phyloP scores from a whole-genome alignment of 352 stramenopile species.

The Phytophthora fragariaefolia region DNA sequence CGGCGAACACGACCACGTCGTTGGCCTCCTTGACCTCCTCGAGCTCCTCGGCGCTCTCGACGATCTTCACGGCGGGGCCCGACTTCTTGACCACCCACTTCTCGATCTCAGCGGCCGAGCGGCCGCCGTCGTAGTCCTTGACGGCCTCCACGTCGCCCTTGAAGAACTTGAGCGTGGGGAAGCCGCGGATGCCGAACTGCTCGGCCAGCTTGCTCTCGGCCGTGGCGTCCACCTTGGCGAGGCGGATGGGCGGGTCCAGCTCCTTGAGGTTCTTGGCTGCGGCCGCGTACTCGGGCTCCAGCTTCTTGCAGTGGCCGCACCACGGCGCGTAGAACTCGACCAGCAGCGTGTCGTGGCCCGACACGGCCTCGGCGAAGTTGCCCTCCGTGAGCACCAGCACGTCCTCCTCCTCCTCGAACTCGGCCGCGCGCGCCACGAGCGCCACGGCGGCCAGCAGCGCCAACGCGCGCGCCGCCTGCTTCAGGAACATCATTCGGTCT shows the following conservation, averaged over 20 bases:
- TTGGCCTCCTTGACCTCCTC: conserved; percentile 80
- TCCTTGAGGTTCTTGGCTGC: conserved; percentile 85
- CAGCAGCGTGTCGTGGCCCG: conserved; percentile 85
- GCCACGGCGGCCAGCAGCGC: conserved; percentile 59
- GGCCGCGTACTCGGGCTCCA: conserved; percentile 92
- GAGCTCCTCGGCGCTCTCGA: conserved; percentile 77
- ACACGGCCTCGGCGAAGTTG: conserved; percentile 92
- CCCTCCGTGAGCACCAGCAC: conserved; percentile 92
- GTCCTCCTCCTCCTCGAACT: conserved; percentile 89
- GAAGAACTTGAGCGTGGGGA: conserved; percentile 95
- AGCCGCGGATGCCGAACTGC: conserved; percentile 86
- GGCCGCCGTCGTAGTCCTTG: conserved; percentile 91
- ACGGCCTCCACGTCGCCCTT: conserved; percentile 79
- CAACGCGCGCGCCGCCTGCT: conserved; percentile 54
- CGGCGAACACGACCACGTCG: conserved; percentile 87
- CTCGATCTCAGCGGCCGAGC: conserved; percentile 87
- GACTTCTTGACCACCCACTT: conserved; percentile 94
- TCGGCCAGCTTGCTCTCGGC: conserved; percentile 80
- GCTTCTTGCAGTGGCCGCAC: conserved; percentile 95
- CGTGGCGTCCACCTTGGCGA: conserved; percentile 92
- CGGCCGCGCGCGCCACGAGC: conserved; percentile 48
- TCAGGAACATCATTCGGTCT: conserved; percentile 63
- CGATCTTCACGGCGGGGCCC: conserved; percentile 84
- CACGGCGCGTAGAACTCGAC: conserved; percentile 96
- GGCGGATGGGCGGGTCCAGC: conserved; percentile 72